These are phyloP conservation scores for Bauhinia variegata DNA, from an alignment of 306 rosid species.

Conservation along the genomic window DNA sequence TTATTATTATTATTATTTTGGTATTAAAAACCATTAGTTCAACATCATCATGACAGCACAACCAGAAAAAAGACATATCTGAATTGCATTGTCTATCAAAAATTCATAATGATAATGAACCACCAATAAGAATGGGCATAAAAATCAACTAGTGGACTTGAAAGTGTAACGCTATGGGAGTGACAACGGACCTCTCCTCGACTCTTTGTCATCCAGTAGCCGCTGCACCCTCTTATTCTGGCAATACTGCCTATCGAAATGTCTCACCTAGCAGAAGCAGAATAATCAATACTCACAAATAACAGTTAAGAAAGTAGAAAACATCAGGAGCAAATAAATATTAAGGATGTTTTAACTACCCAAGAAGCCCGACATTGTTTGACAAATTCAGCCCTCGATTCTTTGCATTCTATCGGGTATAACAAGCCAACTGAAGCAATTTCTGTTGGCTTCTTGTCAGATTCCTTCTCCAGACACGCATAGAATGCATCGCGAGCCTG, in stretches of 20 bases:
- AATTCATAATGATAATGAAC: background rate
- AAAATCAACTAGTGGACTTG: slow-evolving; percentile 44
- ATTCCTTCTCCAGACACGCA: slow-evolving; percentile 72
- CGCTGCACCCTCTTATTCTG: slow-evolving; percentile 69
- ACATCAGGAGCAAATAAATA: background rate
- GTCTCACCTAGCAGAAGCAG: slow-evolving; percentile 70
- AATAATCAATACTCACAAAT: slow-evolving; percentile 25
- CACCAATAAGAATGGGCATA: background rate
- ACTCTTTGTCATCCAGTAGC: slow-evolving; percentile 91
- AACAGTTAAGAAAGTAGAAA: too few species aligned
- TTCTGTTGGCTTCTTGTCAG: slow-evolving; percentile 79
- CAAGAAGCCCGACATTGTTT: slow-evolving; percentile 85
- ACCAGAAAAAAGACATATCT: background rate
- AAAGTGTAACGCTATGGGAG: slow-evolving; percentile 72
- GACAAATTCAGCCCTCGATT: slow-evolving; percentile 60
- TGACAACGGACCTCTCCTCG: slow-evolving; percentile 87
- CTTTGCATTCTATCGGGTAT: slow-evolving; percentile 79
- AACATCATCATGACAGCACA: slow-evolving; percentile 25
- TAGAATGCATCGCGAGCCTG: slow-evolving; percentile 97
- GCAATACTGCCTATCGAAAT: slow-evolving; percentile 84
- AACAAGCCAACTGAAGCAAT: slow-evolving; percentile 87
- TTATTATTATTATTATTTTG: too few species aligned
- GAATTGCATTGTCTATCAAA: too few species aligned
- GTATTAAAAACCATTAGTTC: background rate
- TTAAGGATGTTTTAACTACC: slow-evolving; percentile 42